Base-by-base conservation (phyloP, 2,329 filamentous ascomycete species). In the Plenodomus lindquistii region DNA sequence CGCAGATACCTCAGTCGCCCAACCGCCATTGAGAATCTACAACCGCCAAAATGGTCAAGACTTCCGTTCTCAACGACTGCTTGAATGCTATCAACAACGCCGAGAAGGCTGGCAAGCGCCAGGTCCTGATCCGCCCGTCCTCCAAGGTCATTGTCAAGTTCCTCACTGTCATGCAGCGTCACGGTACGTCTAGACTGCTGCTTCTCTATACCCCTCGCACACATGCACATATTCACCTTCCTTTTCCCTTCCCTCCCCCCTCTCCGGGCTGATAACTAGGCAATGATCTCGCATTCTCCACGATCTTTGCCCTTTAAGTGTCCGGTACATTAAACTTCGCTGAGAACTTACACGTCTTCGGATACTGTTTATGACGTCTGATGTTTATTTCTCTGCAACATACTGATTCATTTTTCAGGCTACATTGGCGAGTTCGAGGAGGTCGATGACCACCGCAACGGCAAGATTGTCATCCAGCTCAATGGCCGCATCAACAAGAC, bases 71-170 rank as follows among this genome's bases (percentile, higher is more conserved):
- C 80, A 95, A 97, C 86, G 94, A 99, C 88, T 91, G 90, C 77
- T 89, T 97, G 74, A 96, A 96, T 55, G 67, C 86, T 84, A 97
- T 99, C 88, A 99, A 99, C 91, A 99, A 99, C 81, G 94, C 94
- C 85, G 95, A 99, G 87, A 97, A 99, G 89, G 84, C 89, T 71
- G 94, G 94, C 83, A 97, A 97, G 89, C 92, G 94, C 76, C 94
- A 99, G 84, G 94, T 97, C 76, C 75, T 99, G 78, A 97, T 99
- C 85, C 87, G 92, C 74, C 94, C 95, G 71, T 89, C 85, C 79
- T 97, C 94, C 80, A 99, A 99, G 89, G 94, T 99, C 84, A 99
- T 99, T 73, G 97, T 99, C 74, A 97, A 97, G 86, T 99, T 97
- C 87, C 85, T 99, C 76, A 85, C 85, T 76, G 93, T 97, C 79